Conservation (phyloP, 108 stramenopile species). For the Nitzschia palea region DNA sequence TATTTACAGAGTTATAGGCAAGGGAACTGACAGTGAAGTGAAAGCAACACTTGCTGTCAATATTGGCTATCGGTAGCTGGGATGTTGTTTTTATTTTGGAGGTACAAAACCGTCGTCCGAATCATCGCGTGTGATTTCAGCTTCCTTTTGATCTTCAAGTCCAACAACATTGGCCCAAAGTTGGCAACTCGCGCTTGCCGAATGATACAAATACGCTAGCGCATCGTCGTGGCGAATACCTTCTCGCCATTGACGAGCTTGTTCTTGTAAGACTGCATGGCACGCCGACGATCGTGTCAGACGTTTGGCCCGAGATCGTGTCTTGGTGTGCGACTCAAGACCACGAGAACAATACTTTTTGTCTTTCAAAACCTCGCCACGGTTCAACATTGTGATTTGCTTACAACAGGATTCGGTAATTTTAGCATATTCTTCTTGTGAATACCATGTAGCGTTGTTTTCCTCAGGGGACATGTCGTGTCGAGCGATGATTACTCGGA, state of each 20-base stretch:
- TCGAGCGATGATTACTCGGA: too few relatives aligned
- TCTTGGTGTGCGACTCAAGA: not conserved
- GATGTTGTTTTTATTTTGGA: too few relatives aligned
- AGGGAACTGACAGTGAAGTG: too few relatives aligned
- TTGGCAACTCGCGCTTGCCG: not conserved
- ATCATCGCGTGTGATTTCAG: not conserved
- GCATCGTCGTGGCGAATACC: not conserved
- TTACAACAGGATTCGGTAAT: not conserved
- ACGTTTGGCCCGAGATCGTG: too few relatives aligned
- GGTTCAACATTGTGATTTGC: not conserved
- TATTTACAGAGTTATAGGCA: too few relatives aligned
- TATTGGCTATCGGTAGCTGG: too few relatives aligned
- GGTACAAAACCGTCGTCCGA: too few relatives aligned
- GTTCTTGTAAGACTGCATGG: not conserved
- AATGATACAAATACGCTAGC: not conserved
- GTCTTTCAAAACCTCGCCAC: not conserved
- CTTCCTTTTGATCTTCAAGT: not conserved
- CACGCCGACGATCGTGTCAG: too few relatives aligned
- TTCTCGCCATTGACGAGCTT: not conserved
- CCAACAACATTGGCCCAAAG: constrained; percentile 1
- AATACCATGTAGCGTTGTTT: not conserved
- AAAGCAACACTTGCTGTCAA: too few relatives aligned
- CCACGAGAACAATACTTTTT: constrained; percentile 1
- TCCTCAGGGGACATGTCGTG: too few relatives aligned
- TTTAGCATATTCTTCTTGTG: not conserved